Conservation (phyloP, 2,329 filamentous ascomycete genomes). For the Fusarium agapanthi region DNA sequence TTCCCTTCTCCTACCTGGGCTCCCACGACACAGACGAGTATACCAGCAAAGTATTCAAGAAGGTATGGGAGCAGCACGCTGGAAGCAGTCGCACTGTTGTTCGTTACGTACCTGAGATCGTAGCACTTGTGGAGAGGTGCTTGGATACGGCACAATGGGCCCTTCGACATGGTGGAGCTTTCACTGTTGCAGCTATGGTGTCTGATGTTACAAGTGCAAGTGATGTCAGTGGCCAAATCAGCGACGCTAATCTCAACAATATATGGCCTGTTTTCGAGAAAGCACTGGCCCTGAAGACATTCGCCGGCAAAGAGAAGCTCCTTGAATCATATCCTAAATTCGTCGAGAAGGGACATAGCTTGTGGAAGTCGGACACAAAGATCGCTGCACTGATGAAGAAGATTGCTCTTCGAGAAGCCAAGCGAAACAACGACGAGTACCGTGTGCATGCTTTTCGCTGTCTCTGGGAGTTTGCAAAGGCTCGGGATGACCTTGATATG, state of each 20-base stretch:
- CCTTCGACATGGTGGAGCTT: slow-evolving; percentile 86
- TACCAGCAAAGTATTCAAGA: slow-evolving; percentile 79
- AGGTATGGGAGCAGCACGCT: slow-evolving; percentile 91
- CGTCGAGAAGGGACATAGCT: slow-evolving; percentile 67
- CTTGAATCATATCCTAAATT: slow-evolving; percentile 83
- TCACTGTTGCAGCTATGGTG: slow-evolving; percentile 79
- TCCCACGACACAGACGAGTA: slow-evolving; percentile 86
- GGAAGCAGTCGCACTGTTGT: slow-evolving; percentile 83
- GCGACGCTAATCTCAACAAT: slow-evolving; percentile 64
- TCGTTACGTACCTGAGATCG: slow-evolving; percentile 86
- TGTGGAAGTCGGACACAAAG: slow-evolving; percentile 63
- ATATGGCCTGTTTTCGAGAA: slow-evolving; percentile 89
- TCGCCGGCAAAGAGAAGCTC: slow-evolving; percentile 88
- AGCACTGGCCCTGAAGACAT: slow-evolving; percentile 86
- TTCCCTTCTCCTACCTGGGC: slow-evolving; percentile 89
- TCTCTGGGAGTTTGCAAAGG: slow-evolving; percentile 76
- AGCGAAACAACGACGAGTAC: slow-evolving; percentile 88
- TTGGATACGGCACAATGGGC: slow-evolving; percentile 87
- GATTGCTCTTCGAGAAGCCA: slow-evolving; percentile 85
- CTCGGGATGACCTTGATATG: slow-evolving; percentile 74
- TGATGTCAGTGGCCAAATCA: slow-evolving; percentile 66
- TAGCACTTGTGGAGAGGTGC: slow-evolving; percentile 70
- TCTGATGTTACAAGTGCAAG: slow-evolving; percentile 69
- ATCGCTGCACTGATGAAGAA: slow-evolving; percentile 77
- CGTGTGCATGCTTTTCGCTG: slow-evolving; percentile 77